Conservation (phyloP, 805 yeast genomes). For the Pichia thaimueangensis region DNA sequence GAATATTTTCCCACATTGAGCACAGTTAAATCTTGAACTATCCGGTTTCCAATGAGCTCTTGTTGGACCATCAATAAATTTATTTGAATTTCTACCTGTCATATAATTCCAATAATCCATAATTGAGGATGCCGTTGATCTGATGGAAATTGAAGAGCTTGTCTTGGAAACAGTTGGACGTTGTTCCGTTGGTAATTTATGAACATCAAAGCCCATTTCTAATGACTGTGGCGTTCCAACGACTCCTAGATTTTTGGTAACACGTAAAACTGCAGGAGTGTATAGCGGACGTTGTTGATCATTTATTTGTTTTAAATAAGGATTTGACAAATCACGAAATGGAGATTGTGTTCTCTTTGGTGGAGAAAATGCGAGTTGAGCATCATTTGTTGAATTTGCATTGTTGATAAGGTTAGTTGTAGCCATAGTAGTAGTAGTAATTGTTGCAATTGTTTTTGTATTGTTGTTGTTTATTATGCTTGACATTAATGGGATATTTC, state of each 20-base stretch:
- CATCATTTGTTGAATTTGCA: background rate
- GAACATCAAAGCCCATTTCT: slow-evolving; percentile 11
- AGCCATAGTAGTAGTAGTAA: background rate
- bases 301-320: slow-evolving; percentile 60
- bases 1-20: slow-evolving; percentile 60
- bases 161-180: slow-evolving; percentile 10
- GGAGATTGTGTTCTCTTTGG: slow-evolving; percentile 9
- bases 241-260: slow-evolving; percentile 18
- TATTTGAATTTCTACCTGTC: slow-evolving; percentile 13
- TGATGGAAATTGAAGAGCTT: slow-evolving; percentile 20
- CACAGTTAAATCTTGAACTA: slow-evolving; percentile 55
- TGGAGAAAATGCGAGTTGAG: slow-evolving; percentile 1
- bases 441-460: background rate
- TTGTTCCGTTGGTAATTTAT: slow-evolving; percentile 6
- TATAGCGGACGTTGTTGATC: slow-evolving; percentile 84
- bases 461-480: too few relatives aligned
- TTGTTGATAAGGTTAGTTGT: background rate
- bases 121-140: slow-evolving; percentile 21
- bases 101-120: slow-evolving; percentile 25
- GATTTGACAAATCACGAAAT: slow-evolving; percentile 27
- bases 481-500: too few relatives aligned
- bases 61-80: slow-evolving; percentile 36
- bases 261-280: slow-evolving; percentile 80
- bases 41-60: slow-evolving; percentile 73
- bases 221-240: background rate